phyloP scores from a whole-genome alignment of 2,329 filamentous ascomycete species.

The Aspergillus candidus region DNA sequence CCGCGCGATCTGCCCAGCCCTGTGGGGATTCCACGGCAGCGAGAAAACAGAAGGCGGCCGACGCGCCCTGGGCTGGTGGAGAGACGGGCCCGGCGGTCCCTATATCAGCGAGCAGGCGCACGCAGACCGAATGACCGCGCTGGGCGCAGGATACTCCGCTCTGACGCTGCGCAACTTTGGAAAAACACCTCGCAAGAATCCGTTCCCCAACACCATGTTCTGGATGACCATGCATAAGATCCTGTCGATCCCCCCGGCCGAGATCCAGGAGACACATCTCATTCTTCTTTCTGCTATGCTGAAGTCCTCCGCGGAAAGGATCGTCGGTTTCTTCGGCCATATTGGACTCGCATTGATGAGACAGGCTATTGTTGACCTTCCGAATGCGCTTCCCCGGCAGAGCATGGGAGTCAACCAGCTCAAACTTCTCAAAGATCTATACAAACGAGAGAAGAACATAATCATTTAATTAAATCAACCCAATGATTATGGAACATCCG shows the following conservation, averaged over 20 bases:
- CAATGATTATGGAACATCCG: too few relatives aligned
- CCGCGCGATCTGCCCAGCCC: slow-evolving; percentile 69
- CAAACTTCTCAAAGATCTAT: slow-evolving; percentile 34
- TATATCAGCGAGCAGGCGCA: slow-evolving; percentile 68
- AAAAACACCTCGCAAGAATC: slow-evolving; percentile 62
- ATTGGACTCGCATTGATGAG: slow-evolving; percentile 66
- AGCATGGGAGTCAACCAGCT: slow-evolving; percentile 35
- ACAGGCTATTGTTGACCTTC: slow-evolving; percentile 68
- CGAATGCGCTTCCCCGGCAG: slow-evolving; percentile 36
- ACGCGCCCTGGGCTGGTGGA: slow-evolving; percentile 66
- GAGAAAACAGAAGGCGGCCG: slow-evolving; percentile 67
- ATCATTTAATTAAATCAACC: too few relatives aligned
- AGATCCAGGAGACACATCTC: slow-evolving; percentile 68
- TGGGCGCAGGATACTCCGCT: slow-evolving; percentile 78
- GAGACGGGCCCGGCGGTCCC: slow-evolving; percentile 45
- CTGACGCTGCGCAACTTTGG: slow-evolving; percentile 78
- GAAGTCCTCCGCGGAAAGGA: slow-evolving; percentile 64
- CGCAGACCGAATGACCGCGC: slow-evolving; percentile 72
- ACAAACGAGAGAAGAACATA: slow-evolving; percentile 33
- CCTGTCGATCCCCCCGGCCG: slow-evolving; percentile 62
- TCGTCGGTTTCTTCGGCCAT: slow-evolving; percentile 75
- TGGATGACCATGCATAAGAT: slow-evolving; percentile 75
- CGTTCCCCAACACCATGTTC: slow-evolving; percentile 71
- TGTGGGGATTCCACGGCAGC: slow-evolving; percentile 75
- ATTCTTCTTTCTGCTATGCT: slow-evolving; percentile 67